Conservation (phyloP, 2,329 filamentous ascomycete species). For the Talaromyces sp. region DNA sequence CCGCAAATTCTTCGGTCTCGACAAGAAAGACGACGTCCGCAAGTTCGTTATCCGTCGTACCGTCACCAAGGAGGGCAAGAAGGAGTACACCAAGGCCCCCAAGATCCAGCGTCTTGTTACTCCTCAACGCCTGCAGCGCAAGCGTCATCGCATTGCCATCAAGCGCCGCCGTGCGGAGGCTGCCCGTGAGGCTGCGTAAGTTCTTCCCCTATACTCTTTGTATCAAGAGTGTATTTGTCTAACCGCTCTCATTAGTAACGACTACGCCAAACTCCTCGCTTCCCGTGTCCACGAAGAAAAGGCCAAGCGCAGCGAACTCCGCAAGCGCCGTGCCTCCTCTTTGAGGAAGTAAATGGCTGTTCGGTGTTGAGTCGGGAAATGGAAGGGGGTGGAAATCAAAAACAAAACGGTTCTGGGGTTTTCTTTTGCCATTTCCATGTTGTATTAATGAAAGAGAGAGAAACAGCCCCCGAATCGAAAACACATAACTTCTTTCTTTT, state of each 20-base stretch:
- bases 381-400: conserved; percentile 21
- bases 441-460: conserved; percentile 24
- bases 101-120: conserved; percentile 99
- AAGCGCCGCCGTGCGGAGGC: conserved; percentile 98
- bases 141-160: conserved; percentile 95
- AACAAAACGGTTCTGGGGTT: conserved; percentile 25
- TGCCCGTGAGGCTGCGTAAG: conserved; percentile 97
- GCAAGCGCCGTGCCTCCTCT: conserved; percentile 96
- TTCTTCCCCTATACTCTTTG: conserved; percentile 41
- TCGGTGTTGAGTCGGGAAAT: conserved; percentile 18
- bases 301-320: conserved; percentile 85
- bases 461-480: conserved; percentile 8
- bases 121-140: conserved; percentile 99
- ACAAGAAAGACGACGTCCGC: conserved; percentile 99
- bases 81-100: conserved; percentile 99
- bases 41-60: conserved; percentile 99
- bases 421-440: conserved; percentile 20
- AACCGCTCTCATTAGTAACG: conserved; percentile 62
- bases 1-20: conserved; percentile 98
- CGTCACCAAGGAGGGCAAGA: conserved; percentile 93
- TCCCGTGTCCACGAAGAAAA: conserved; percentile 98
- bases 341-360: conserved; percentile 69
- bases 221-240: neutral
- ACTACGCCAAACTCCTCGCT: conserved; percentile 93
- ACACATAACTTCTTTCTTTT: conserved; percentile 8